Evolutionary conservation across 2,329 filamentous ascomycete species (phyloP), one percentile per base, ranked within the genome.

Genomic region (Pseudogymnoascus verrucosus): DNA sequence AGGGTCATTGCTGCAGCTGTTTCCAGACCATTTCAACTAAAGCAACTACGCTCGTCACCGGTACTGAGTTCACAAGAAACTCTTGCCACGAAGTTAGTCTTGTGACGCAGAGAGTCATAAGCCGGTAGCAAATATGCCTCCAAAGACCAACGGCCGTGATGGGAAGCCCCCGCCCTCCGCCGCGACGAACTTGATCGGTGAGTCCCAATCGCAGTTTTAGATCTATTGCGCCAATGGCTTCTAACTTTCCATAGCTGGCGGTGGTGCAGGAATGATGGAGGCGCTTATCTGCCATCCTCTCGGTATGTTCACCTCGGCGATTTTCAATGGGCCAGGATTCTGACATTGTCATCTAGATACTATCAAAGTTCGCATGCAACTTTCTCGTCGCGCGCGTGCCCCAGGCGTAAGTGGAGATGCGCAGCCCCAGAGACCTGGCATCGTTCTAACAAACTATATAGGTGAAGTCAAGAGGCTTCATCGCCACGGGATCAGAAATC

Each of bases 321-420:
- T 4, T n/a, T 21, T 21, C 51, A 6, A 64, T 36, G 34, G 39
- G 36, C 19, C 31, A 37, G 39, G 39, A 21, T 42, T 47, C 40
- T 65, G 65, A 74, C 65, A 69, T 69, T 36, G 28, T 26, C 36
- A 28, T 21, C 28, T 65, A 90, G 91, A 97, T 77, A 97, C 93
- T 65, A 96, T 98, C 81, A 97, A 99, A 84, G 95, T 99, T 67
- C 92, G 95, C 71, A 99, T 99, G 96, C 95, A 99, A 80, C 88
- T 99, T 65, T 98, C 95, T 63, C 85, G 89, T 69, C 87, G 95
- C 75, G 91, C 90, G 60, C 85, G 89, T 69, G 84, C 86, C 65
- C 92, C 92, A 64, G 95, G 95, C 66, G 86, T 89, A 75, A 69
- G 82, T 80, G 36, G 40, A 37, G 57, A 54, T 4, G 39, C 26